Percentiles rank a stretch among this genome's conserved stretches.
Conservation (phyloP, 1,139 yeast species). For the Arxiozyma telluris region DNA sequence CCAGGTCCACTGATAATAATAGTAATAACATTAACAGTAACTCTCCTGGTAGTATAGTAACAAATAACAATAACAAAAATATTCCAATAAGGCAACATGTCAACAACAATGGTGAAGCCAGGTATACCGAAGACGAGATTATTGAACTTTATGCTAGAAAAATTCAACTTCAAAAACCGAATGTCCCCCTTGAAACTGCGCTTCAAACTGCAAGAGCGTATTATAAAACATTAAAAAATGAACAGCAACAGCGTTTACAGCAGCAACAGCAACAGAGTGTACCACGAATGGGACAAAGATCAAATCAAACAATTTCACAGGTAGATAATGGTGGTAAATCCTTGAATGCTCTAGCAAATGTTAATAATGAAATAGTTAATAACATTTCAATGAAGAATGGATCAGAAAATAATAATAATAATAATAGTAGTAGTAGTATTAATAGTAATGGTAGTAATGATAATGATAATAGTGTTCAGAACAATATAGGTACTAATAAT, state of each 20-base stretch:
- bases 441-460: neutral
- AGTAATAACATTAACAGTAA: neutral
- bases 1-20: neutral
- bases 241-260: slow-evolving; percentile 9
- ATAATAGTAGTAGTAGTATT: no score
- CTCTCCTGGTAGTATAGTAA: neutral
- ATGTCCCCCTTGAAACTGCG: slow-evolving; percentile 26
- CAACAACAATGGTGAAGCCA: slow-evolving; percentile 12
- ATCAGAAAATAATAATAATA: neutral
- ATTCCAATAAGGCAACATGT: neutral
- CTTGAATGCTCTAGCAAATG: neutral
- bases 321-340: neutral
- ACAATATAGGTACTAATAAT: neutral
- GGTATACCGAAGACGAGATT: slow-evolving; percentile 25
- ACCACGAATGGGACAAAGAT: neutral
- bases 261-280: slow-evolving; percentile 9
- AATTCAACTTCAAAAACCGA: slow-evolving; percentile 27
- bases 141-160: slow-evolving; percentile 27
- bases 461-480: neutral
- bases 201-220: slow-evolving; percentile 30
- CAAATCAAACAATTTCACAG: slow-evolving; percentile 1
- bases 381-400: neutral
- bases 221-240: slow-evolving; percentile 15
- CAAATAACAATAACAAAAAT: neutral
- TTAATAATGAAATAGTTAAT: neutral